Percentiles rank a stretch among this genome's conserved stretches.
phyloP scores from a whole-genome alignment of 306 rosid genomes.

The Quercus rubra region DNA sequence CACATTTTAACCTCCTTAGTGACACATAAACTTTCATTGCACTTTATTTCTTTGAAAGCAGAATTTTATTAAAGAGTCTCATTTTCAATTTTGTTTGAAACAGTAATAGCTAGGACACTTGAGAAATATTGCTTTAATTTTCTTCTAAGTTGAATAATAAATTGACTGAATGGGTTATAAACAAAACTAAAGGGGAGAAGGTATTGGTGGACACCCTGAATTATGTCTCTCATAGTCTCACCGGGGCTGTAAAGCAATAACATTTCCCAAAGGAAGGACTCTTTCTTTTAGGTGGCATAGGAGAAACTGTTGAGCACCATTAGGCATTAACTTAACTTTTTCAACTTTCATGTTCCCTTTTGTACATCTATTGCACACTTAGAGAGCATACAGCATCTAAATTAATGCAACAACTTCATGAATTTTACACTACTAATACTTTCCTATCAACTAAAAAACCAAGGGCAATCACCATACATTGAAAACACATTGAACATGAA shows the following conservation, averaged over 20 bases:
- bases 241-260: not conserved
- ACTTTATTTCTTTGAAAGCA: not conserved
- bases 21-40: not conserved
- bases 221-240: not conserved
- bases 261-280: not conserved
- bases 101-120: not conserved
- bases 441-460: not conserved
- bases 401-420: not conserved
- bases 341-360: not conserved
- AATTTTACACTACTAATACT: not conserved
- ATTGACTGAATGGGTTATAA: not conserved
- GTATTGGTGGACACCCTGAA: not conserved
- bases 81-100: not conserved
- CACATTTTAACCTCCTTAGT: not conserved
- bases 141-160: not conserved
- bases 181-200: not conserved
- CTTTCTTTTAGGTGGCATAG: not conserved
- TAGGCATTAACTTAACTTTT: not conserved
- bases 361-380: not conserved
- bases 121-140: not conserved
- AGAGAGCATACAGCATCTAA: not conserved
- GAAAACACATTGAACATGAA: not conserved
- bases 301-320: not conserved
- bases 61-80: not conserved
- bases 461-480: not conserved